Evolutionary conservation across 1,139 yeast genomes (phyloP), one percentile per base, ranked within the genome.

Genomic region (Debaryomyces sp.): DNA sequence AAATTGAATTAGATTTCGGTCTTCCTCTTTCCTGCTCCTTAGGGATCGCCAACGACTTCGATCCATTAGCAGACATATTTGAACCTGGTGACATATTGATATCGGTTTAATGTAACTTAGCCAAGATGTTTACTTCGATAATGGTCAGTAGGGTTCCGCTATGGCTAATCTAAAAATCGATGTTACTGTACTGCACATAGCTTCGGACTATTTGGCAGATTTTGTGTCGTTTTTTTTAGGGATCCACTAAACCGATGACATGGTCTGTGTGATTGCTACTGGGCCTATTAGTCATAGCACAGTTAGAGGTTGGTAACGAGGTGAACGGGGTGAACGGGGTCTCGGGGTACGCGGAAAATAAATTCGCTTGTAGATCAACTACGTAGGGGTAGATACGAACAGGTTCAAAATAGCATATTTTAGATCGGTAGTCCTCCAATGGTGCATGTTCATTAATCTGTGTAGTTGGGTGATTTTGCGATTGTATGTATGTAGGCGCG

Each of bases 1-100:
- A 53, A 21, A 53, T 50, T 8, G 56, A 50, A 34, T 54, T 54
- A 17, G 55, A 46, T 39, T 52, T 53, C 23, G 29, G 38, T 41
- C 55, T 39, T n/a, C 36, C 37, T 22, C 43, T 30, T 6, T 18
- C 36, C 13, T 22, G 27, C 27, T 30, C 21, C 15, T 22, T 30
- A 18, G 32, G 36, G 24, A 21, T 23, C 24, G 15, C 13, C 9
- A 32, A 21, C 13, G 27, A 10, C 13, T 26, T 39, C 12, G 43
- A 23, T 13, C 12, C 33, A 26, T 23, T 23, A 38, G 22, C 34
- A 12, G 38, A 32, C 22, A 30, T 17, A 21, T 22, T 38, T 43
- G 43, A 32, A 32, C 18, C 24, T 23, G 47, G 32, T 29, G 43
- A 37, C 47, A 44, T 44, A 26, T 26, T 42, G 29, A 17, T 41